Evolutionary conservation across 1,284 basidiomycete genomes (phyloP).

Genomic region (Hemileia vastatrix): DNA sequence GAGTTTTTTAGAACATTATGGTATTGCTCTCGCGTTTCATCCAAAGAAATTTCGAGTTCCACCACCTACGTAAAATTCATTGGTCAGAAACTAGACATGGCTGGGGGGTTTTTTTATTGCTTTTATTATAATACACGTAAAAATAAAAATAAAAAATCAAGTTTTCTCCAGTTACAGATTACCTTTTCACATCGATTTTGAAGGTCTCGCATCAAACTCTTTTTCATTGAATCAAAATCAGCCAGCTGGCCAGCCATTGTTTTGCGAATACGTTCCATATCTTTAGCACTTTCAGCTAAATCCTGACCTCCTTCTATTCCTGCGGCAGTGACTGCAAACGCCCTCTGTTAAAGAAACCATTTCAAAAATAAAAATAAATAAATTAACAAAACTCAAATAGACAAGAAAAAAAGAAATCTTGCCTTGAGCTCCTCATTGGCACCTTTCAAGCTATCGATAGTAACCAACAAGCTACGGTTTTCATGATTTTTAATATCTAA

Average conservation of each 20-base stretch:
- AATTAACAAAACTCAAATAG: neutral
- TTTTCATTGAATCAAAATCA: conserved; percentile 98
- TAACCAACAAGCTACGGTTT: conserved; percentile 68
- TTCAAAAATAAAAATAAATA: conserved; percentile 2
- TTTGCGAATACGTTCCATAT: conserved; percentile 92
- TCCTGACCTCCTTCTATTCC: conserved; percentile 94
- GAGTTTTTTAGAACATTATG: conserved; percentile 96
- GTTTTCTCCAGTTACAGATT: conserved; percentile 29
- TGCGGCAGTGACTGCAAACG: conserved; percentile 89
- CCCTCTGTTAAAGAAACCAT: conserved; percentile 55
- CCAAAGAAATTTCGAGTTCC: conserved; percentile 95
- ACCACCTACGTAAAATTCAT: conserved; percentile 60
- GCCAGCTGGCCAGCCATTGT: conserved; percentile 92
- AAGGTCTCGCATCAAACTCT: conserved; percentile 94
- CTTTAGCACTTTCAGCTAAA: conserved; percentile 88
- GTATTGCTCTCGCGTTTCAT: conserved; percentile 98
- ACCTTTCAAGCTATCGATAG: conserved; percentile 85
- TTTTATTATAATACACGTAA: neutral
- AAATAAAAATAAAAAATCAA: neutral
- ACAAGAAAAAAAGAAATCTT: conserved; percentile 29
- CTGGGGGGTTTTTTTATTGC: neutral
- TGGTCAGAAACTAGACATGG: neutral
- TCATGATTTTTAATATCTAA: conserved; percentile 78
- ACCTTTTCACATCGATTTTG: conserved; percentile 99
- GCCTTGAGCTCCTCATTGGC: conserved; percentile 98